These are phyloP conservation scores for Pythium dissimile DNA, from an alignment of 352 stramenopile species.

Conservation along the genomic window DNA sequence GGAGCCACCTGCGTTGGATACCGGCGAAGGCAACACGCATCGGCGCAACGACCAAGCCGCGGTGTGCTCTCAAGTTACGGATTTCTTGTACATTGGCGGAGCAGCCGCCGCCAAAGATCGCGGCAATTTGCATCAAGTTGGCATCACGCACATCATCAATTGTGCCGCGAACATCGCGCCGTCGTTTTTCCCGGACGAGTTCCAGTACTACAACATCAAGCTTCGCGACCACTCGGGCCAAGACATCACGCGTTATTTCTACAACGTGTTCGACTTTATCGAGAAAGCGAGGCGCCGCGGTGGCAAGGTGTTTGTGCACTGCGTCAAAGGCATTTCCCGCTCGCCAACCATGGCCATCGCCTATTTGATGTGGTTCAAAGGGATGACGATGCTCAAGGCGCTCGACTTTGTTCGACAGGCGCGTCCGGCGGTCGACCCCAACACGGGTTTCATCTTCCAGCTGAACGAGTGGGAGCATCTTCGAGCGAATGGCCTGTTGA, in stretches of 20 bases:
- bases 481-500: conserved; percentile 42
- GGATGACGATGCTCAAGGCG: conserved; percentile 75
- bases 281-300: conserved; percentile 60
- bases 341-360: conserved; percentile 87
- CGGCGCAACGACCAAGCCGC: conserved; percentile 57
- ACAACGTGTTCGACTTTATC: conserved; percentile 89
- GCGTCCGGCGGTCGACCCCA: conserved; percentile 77
- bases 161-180: conserved; percentile 76
- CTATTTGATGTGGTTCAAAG: conserved; percentile 88
- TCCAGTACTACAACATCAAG: conserved; percentile 84
- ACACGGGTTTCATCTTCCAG: conserved; percentile 88
- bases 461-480: conserved; percentile 85
- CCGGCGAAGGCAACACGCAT: conserved; percentile 20
- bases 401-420: conserved; percentile 76
- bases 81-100: conserved; percentile 88
- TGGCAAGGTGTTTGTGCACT: conserved; percentile 84
- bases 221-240: conserved; percentile 87
- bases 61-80: conserved; percentile 75
- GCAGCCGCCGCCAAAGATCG: conserved; percentile 77
- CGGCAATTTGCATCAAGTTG: conserved; percentile 52
- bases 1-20: conserved; percentile 29
- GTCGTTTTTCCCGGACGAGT: conserved; percentile 71
- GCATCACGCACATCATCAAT: conserved; percentile 90
- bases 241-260: conserved; percentile 84
- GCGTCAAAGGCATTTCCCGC: conserved; percentile 85